These are phyloP conservation scores for Fusarium sublunatum DNA, from an alignment of 2,329 filamentous ascomycete species.

Conservation along the genomic window DNA sequence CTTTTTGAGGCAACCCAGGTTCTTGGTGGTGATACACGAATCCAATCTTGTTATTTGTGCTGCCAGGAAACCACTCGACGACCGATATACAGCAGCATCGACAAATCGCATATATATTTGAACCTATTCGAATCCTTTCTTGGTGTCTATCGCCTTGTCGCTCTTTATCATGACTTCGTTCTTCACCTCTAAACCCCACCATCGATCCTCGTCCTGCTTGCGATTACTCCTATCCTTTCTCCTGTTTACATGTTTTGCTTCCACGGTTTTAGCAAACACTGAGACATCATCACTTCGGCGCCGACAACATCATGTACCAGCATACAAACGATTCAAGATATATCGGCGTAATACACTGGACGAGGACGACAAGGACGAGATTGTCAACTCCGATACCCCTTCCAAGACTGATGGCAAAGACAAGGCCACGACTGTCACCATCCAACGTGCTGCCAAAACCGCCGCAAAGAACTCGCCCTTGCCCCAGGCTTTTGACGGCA, in stretches of 20 bases:
- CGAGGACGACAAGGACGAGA: slow-evolving; percentile 23
- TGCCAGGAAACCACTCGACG: slow-evolving; percentile 15
- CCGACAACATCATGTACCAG: slow-evolving; percentile 19
- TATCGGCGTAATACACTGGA: slow-evolving; percentile 31
- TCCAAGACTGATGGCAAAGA: slow-evolving; percentile 32
- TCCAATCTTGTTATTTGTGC: slow-evolving; percentile 34
- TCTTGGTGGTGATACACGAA: slow-evolving; percentile 45
- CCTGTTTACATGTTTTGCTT: slow-evolving; percentile 42
- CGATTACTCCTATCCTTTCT: slow-evolving; percentile 28
- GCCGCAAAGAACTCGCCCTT: slow-evolving; percentile 62
- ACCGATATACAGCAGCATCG: slow-evolving; percentile 12
- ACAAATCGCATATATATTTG: slow-evolving; percentile 3
- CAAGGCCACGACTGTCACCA: slow-evolving; percentile 42
- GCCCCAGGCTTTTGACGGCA: slow-evolving; percentile 71
- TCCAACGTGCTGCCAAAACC: slow-evolving; percentile 36
- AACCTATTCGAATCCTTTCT: not conserved
- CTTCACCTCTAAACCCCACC: slow-evolving; percentile 10
- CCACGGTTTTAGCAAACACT: slow-evolving; percentile 31
- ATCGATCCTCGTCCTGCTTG: slow-evolving; percentile 24
- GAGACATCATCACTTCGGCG: slow-evolving; percentile 32
- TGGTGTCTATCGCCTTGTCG: slow-evolving; percentile 33
- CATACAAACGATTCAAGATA: slow-evolving; percentile 21
- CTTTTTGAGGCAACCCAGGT: slow-evolving; percentile 21
- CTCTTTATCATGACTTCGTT: slow-evolving; percentile 36
- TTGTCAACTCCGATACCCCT: slow-evolving; percentile 28